A percentile compares a stretch with the other conserved stretches of the same genome.
These are phyloP conservation scores for Silene uniflora DNA, from an alignment of 148 eudicot genomes.

Conservation along the genomic window DNA sequence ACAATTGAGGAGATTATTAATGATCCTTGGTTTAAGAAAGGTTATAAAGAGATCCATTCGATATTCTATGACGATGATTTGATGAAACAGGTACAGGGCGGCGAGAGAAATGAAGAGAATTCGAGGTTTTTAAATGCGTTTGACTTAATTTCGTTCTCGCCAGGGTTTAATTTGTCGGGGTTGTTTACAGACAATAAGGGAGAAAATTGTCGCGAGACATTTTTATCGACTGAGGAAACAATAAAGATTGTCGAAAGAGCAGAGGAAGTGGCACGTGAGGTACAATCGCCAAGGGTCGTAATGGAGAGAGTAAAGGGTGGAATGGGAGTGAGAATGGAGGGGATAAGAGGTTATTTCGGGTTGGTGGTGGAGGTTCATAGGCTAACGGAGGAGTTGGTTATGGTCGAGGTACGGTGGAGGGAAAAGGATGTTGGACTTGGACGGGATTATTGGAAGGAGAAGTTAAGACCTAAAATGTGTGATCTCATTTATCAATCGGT, in stretches of 20 bases:
- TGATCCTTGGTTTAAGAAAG: conserved; percentile 69
- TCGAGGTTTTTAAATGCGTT: conserved; percentile 51
- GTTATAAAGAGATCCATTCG: conserved; percentile 27
- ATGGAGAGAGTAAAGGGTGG: conserved; percentile 38
- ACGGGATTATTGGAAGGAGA: conserved; percentile 23
- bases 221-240: conserved; percentile 42
- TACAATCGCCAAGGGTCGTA: conserved; percentile 38
- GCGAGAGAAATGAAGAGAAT: neutral
- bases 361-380: conserved; percentile 26
- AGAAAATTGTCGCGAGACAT: conserved; percentile 33
- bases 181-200: conserved; percentile 30
- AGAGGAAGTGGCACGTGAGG: conserved; percentile 44
- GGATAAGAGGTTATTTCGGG: conserved; percentile 35
- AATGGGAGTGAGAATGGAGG: conserved; percentile 35
- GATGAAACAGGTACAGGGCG: conserved; percentile 11
- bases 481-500: conserved; percentile 6
- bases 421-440: conserved; percentile 25
- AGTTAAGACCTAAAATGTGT: conserved; percentile 18
- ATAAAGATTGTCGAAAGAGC: conserved; percentile 39
- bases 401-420: conserved; percentile 27
- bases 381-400: conserved; percentile 22
- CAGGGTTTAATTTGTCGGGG: conserved; percentile 56
- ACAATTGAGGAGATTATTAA: conserved; percentile 44
- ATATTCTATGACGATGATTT: conserved; percentile 9
- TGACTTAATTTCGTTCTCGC: conserved; percentile 63